Base-by-base conservation (phyloP, 2,329 filamentous ascomycete genomes). In the Simplicillium aogashimaense region DNA sequence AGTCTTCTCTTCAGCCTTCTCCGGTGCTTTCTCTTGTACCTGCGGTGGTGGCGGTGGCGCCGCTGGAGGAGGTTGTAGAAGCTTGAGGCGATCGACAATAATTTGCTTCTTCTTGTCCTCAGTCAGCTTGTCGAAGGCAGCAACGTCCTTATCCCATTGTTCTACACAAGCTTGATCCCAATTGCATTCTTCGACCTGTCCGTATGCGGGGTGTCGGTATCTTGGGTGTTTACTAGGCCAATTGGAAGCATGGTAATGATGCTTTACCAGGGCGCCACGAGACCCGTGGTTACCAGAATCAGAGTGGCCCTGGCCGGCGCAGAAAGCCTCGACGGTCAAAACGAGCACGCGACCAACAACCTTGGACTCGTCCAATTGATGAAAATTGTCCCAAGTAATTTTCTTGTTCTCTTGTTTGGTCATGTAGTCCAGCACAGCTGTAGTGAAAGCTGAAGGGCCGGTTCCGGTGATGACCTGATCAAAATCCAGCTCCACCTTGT, bases 401-500 rank as follows among this genome's bases (percentile, higher is more conserved):
- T 49, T 53, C 20, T 41, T 52, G 3, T 48, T 56, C 20, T 45
- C 61, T 54, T 39, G 50, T 14, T 56, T 58, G 40, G 73, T 75
- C 72, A 85, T 83, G 47, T 83, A 74, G 29, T 69, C 67, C 14
- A 86, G 57, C 8, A 86, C 70, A 1, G 79, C 81, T 10, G 63
- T 60, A 2, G 81, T 85, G 47, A 85, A 85, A 6, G 81, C 80
- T 0, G 78, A 83, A 0, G 81, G 81, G 0, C 81, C 81, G 1
- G 81, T 86, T n/a, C 80, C 79, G 38, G 70, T 79, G 50, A 86
- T 82, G 43, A 85, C 79, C 49, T 84, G 77, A 51, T 85, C 78
- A 50, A 85, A 85, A 51, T 83, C 77, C 11, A 85, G 69, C 41
- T 74, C 53, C n/a, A 85, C 70, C 2, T 83, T 65, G 2, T 69